Conservation (phyloP, 352 stramenopile genomes). For the Pythium aquatile region DNA sequence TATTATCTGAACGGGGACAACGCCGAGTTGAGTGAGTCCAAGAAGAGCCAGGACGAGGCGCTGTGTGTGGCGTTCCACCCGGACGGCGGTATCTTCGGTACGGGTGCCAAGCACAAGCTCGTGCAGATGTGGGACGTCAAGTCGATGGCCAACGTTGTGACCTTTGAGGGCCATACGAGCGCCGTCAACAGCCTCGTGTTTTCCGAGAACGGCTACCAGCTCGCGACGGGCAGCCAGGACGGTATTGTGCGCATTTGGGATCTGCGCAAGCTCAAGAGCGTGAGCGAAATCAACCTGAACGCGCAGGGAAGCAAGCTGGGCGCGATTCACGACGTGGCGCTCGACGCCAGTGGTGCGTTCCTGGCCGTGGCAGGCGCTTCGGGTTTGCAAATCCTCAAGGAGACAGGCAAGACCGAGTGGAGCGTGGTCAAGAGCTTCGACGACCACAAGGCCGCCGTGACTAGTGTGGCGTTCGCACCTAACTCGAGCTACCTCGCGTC, state of each 20-base stretch:
- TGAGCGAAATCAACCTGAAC: slow-evolving; percentile 61
- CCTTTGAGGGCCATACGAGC: slow-evolving; percentile 80
- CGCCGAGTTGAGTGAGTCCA: slow-evolving; percentile 23
- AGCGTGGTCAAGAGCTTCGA: slow-evolving; percentile 54
- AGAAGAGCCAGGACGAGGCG: slow-evolving; percentile 37
- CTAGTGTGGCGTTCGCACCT: slow-evolving; percentile 51
- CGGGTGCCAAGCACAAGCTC: slow-evolving; percentile 53
- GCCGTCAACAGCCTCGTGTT: slow-evolving; percentile 82
- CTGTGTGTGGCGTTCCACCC: slow-evolving; percentile 87
- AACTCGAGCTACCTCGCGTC: slow-evolving; percentile 66
- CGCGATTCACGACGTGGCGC: slow-evolving; percentile 51
- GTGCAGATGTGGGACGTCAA: slow-evolving; percentile 95
- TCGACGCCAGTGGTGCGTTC: slow-evolving; percentile 60
- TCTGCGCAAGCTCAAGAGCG: slow-evolving; percentile 88
- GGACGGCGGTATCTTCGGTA: slow-evolving; percentile 93
- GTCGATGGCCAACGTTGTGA: slow-evolving; percentile 74
- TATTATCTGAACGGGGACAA: slow-evolving; percentile 49
- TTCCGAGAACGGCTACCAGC: slow-evolving; percentile 95
- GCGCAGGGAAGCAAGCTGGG: slow-evolving; percentile 34
- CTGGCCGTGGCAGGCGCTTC: slow-evolving; percentile 49
- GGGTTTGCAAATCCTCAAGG: slow-evolving; percentile 52
- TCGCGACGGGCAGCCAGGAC: slow-evolving; percentile 81
- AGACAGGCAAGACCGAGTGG: slow-evolving; percentile 67
- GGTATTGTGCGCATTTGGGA: slow-evolving; percentile 92
- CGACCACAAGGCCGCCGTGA: slow-evolving; percentile 71